phyloP scores from a whole-genome alignment of 164 flowering plant genomes.

The Liquidambar formosana region DNA sequence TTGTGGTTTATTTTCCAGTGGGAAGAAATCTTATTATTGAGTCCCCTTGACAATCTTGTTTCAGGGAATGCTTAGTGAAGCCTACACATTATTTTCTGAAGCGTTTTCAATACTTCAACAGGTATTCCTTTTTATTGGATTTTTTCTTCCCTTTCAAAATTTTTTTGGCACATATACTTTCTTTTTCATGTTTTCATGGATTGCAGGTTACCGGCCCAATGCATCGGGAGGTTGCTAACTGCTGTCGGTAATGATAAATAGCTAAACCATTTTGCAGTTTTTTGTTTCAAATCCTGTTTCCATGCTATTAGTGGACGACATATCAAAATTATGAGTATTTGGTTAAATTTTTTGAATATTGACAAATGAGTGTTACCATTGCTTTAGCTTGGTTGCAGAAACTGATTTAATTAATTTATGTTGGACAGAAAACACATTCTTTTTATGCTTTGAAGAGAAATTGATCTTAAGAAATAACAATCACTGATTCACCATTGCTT shows the following conservation, averaged over 20 bases:
- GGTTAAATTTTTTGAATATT: background rate
- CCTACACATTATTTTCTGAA: conserved; percentile 84
- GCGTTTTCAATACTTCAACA: conserved; percentile 96
- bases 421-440: background rate
- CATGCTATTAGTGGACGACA: background rate
- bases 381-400: background rate
- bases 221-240: conserved; percentile 99
- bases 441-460: background rate
- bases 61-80: conserved; percentile 98
- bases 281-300: background rate
- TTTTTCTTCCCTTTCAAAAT: background rate
- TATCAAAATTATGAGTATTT: background rate
- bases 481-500: too few species aligned
- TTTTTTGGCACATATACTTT: conserved; percentile 5
- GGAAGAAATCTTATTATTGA: background rate
- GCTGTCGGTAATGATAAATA: conserved; percentile 68
- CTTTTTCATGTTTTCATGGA: conserved; percentile 1
- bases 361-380: background rate
- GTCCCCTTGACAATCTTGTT: conserved; percentile 11
- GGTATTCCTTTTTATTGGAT: conserved; percentile 36
- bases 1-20: background rate
- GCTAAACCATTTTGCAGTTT: background rate
- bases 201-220: conserved; percentile 97
- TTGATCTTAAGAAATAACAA: background rate
- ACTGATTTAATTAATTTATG: too few species aligned